Conservation (phyloP, 1,284 basidiomycete species). For the Malassezia sp. region DNA sequence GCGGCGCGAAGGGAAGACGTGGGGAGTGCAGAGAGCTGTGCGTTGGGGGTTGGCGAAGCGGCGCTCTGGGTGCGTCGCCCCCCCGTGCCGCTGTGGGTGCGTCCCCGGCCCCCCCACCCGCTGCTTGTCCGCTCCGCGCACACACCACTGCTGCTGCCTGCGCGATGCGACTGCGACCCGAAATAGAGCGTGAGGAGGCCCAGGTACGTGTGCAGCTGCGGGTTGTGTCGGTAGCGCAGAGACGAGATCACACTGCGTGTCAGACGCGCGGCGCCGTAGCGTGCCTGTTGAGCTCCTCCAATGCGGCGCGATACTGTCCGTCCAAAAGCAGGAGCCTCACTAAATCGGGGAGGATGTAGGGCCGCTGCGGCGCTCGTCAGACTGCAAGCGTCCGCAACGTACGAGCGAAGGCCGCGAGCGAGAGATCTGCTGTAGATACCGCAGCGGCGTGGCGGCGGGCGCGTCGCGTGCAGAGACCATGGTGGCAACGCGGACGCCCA, state of each 20-base stretch:
- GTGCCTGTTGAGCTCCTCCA: slow-evolving; percentile 7
- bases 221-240: slow-evolving; percentile 10
- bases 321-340: slow-evolving; percentile 1
- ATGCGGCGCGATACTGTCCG: neutral
- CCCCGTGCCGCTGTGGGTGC: too few species aligned
- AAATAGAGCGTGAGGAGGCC: slow-evolving; percentile 10
- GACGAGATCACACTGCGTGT: slow-evolving; percentile 7
- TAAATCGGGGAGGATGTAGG: slow-evolving; percentile 5
- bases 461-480: neutral
- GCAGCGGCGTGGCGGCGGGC: neutral
- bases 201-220: slow-evolving; percentile 13
- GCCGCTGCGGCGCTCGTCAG: slow-evolving; percentile 2
- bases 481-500: slow-evolving; percentile 4
- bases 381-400: neutral
- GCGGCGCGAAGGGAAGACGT: too few species aligned
- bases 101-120: too few species aligned
- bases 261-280: too few species aligned
- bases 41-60: too few species aligned
- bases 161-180: neutral
- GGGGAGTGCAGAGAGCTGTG: too few species aligned
- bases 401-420: slow-evolving; percentile 4
- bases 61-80: too few species aligned
- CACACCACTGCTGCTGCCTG: too few species aligned
- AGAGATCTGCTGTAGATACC: slow-evolving; percentile 3
- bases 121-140: too few species aligned